A percentile compares a stretch with the other conserved stretches of the same genome.
Evolutionary conservation across 2,329 filamentous ascomycete species (phyloP).

Genomic region (Phyllosticta citriasiana): DNA sequence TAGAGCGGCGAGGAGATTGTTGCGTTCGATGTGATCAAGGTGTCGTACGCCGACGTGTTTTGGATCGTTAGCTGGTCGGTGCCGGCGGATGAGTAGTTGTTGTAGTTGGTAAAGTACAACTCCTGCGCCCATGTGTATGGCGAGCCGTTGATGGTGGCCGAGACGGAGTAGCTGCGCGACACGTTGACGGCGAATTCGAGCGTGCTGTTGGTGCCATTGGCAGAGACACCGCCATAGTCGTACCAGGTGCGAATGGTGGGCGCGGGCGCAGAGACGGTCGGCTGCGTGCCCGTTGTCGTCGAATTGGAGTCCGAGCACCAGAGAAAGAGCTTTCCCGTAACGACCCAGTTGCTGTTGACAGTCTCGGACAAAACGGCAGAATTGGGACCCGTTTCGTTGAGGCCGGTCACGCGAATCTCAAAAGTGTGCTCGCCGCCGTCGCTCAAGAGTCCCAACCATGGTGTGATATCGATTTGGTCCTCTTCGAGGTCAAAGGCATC

Average conservation of each 20-base stretch:
- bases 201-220: conserved; percentile 48
- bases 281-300: conserved; percentile 41
- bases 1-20: conserved; percentile 24
- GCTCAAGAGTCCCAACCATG: conserved; percentile 60
- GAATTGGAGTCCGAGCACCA: conserved; percentile 48
- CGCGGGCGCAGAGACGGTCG: conserved; percentile 24
- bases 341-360: conserved; percentile 60
- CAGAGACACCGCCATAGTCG: conserved; percentile 36
- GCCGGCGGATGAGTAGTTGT: conserved; percentile 45
- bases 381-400: conserved; percentile 45
- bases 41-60: conserved; percentile 41
- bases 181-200: conserved; percentile 51
- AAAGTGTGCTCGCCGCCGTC: conserved; percentile 58
- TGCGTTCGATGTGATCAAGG: conserved; percentile 1
- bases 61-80: conserved; percentile 45
- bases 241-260: conserved; percentile 41
- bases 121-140: conserved; percentile 49
- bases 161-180: conserved; percentile 44
- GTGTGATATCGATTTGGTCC: conserved; percentile 72
- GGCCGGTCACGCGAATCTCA: conserved; percentile 55
- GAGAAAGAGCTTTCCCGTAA: conserved; percentile 73
- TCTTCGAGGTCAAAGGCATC: conserved; percentile 72
- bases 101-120: conserved; percentile 47
- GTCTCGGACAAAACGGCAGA: conserved; percentile 36
- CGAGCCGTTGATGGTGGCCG: conserved; percentile 43